phyloP scores from a whole-genome alignment of 768 basidiomycete genomes.

The Suillus sp. region DNA sequence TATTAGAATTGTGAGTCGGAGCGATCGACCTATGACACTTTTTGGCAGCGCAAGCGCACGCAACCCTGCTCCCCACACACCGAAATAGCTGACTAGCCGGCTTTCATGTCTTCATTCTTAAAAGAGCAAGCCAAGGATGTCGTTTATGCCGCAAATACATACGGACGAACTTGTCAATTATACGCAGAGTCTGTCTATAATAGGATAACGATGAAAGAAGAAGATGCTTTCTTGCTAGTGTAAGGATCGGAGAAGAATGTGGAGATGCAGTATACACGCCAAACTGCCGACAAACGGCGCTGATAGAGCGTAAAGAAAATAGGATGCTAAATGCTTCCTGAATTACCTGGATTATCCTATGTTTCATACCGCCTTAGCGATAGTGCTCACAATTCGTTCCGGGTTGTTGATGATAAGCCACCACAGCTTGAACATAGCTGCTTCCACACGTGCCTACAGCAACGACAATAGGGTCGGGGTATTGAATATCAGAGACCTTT shows the following conservation, averaged over 20 bases:
- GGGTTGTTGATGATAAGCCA: background rate
- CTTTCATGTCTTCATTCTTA: background rate
- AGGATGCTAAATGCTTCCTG: background rate
- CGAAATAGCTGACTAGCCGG: background rate
- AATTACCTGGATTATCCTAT: background rate
- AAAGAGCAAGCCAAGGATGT: background rate
- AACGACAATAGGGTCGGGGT: background rate
- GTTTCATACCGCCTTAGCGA: background rate
- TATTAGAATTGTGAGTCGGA: background rate
- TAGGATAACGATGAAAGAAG: background rate
- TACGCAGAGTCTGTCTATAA: background rate
- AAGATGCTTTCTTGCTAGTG: background rate
- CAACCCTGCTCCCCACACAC: background rate
- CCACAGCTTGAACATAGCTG: background rate
- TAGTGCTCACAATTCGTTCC: background rate
- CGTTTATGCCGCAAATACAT: background rate
- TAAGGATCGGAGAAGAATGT: background rate
- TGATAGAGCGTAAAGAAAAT: background rate
- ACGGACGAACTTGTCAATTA: background rate
- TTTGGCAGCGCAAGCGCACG: background rate
- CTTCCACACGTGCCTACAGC: background rate
- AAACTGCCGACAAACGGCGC: background rate
- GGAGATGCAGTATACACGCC: background rate
- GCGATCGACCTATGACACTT: background rate
- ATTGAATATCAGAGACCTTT: slow-evolving; percentile 3